A percentile compares a stretch with the other conserved stretches of the same genome.
phyloP scores from a whole-genome alignment of 306 rosid genomes.

The Casuarina equisetifolia region DNA sequence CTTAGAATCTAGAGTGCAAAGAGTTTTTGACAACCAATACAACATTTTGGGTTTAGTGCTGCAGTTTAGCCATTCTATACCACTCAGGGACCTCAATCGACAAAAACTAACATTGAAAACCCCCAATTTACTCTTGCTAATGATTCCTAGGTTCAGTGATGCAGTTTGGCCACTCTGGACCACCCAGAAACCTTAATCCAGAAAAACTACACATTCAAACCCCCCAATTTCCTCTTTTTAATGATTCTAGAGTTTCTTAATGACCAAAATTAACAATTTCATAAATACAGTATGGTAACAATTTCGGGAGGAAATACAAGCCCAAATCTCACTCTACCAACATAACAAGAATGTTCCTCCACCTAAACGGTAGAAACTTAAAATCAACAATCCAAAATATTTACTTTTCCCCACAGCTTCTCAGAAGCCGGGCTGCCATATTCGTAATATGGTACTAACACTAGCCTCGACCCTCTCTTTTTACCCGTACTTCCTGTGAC shows the following conservation, averaged over 20 bases:
- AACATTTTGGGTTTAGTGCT: not conserved
- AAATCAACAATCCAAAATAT: not conserved
- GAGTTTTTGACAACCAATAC: not conserved
- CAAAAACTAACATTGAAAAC: too few species aligned
- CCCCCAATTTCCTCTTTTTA: not conserved
- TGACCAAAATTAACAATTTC: not conserved
- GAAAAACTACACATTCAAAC: too few species aligned
- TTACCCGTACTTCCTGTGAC: too few species aligned
- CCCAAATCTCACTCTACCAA: not conserved
- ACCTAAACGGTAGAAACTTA: not conserved
- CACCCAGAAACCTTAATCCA: not conserved
- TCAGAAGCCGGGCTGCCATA: not conserved
- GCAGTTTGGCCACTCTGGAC: not conserved
- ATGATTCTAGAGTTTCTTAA: not conserved
- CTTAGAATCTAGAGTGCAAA: not conserved
- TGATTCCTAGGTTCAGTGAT: not conserved
- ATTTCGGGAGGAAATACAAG: not conserved
- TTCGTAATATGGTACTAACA: too few species aligned
- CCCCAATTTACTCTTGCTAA: not conserved
- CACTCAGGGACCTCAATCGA: not conserved
- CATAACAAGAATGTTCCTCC: not conserved
- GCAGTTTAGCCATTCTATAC: not conserved
- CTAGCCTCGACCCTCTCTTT: too few species aligned
- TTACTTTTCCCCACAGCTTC: conserved; percentile 6
- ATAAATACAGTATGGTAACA: not conserved